Evolutionary conservation across 225 moss, liverwort and hornwort genomes (phyloP).

Genomic region (Anthoceros angustus): DNA sequence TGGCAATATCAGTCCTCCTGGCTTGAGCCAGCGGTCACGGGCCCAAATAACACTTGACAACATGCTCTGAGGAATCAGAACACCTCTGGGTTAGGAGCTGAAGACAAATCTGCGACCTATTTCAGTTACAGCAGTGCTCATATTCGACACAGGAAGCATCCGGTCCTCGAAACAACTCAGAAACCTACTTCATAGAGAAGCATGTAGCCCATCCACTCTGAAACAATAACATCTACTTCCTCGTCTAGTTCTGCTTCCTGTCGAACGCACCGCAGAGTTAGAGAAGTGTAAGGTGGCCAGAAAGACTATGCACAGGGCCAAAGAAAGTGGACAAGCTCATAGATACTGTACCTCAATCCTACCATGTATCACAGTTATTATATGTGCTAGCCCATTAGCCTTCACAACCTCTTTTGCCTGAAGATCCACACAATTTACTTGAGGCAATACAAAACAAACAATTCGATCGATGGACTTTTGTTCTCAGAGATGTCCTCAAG

Average conservation of each 20-base stretch:
- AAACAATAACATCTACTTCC: constrained; percentile 78
- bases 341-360: constrained; percentile 53
- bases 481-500: not conserved
- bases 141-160: not conserved
- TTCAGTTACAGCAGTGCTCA: not conserved
- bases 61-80: constrained; percentile 48
- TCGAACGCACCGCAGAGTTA: not conserved
- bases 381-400: constrained; percentile 47
- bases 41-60: constrained; percentile 88
- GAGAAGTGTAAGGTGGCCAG: not conserved
- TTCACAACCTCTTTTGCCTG: constrained; percentile 91
- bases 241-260: constrained; percentile 83
- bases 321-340: not conserved
- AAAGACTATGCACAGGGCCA: not conserved
- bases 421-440: not conserved
- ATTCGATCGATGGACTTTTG: not conserved
- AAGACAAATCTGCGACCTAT: not conserved
- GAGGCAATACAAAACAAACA: not conserved
- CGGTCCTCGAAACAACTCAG: not conserved
- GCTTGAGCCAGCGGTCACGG: constrained; percentile 87
- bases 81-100: not conserved
- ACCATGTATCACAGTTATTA: constrained; percentile 75
- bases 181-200: constrained; percentile 66
- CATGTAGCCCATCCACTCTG: constrained; percentile 99
- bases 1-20: constrained; percentile 87